These are phyloP conservation scores for Volvariella volvacea DNA, from an alignment of 1,284 basidiomycete species.

Conservation along the genomic window DNA sequence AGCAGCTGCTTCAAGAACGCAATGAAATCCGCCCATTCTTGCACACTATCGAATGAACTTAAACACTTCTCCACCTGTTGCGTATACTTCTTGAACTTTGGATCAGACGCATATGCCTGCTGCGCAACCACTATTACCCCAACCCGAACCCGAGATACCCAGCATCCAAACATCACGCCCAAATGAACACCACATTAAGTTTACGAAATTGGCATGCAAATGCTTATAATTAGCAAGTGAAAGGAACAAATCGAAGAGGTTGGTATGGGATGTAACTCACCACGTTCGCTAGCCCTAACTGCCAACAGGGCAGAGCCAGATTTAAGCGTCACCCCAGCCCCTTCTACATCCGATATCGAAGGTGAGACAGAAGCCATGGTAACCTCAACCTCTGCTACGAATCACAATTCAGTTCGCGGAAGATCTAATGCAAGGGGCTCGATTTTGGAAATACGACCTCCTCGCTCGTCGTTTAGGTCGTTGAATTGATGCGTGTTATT, in stretches of 20 bases:
- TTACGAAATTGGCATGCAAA: too few species aligned
- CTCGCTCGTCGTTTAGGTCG: too few species aligned
- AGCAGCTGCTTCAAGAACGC: slow-evolving; percentile 93
- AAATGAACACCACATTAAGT: too few species aligned
- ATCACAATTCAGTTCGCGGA: slow-evolving; percentile 9
- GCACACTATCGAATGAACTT: slow-evolving; percentile 91
- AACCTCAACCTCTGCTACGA: not conserved
- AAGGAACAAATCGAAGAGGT: slow-evolving; percentile 2
- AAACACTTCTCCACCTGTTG: slow-evolving; percentile 89
- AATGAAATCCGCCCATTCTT: slow-evolving; percentile 99
- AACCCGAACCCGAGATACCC: too few species aligned
- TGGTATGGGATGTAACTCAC: slow-evolving; percentile 30
- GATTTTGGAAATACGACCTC: too few species aligned
- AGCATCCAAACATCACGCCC: too few species aligned
- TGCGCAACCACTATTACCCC: slow-evolving; percentile 30
- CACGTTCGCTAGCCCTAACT: slow-evolving; percentile 37
- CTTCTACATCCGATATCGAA: slow-evolving; percentile 22
- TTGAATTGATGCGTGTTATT: too few species aligned
- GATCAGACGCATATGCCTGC: slow-evolving; percentile 64
- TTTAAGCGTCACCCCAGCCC: slow-evolving; percentile 22
- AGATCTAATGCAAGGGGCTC: slow-evolving; percentile 5
- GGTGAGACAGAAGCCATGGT: slow-evolving; percentile 21
- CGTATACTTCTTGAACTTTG: slow-evolving; percentile 95
- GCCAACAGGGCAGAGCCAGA: slow-evolving; percentile 31
- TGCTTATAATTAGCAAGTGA: slow-evolving; percentile 1